Evolutionary conservation across 2,329 filamentous ascomycete genomes (phyloP), one percentile per base, ranked within the genome.

Genomic region (Lizonia empirigonia): DNA sequence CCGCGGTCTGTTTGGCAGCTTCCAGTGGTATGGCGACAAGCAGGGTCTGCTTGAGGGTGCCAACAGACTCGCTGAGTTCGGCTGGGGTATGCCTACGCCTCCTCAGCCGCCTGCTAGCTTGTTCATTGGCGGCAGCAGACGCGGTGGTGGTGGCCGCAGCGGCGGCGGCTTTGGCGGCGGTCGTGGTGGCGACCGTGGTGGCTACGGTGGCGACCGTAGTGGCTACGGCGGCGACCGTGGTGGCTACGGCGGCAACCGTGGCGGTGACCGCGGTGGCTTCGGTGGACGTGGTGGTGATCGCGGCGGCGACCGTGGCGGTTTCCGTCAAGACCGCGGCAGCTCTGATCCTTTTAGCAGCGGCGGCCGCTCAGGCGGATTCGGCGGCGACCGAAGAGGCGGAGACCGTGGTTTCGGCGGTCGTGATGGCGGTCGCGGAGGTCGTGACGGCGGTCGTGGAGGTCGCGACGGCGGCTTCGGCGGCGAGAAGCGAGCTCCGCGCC

Each of bases 1-100:
- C 72, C 70, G 75, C 15, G 81, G 83, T 7, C 69, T 83, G 36
- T 79, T 89, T 34, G 84, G 85, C 44, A 76, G 75, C 34, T 80
- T 74, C 59, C 69, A 74, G 27, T 75, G 78, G 65, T 67, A 74
- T 42, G 27, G 65, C 71, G 63, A 74, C 50, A 77, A 77, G 59
- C 65, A 70, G 7, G 57, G 51, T 7, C 65, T 80, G 8, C 55
- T 82, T n/a, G 65, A 74, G 12, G 68, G 70, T 8, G 69, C 80
- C 22, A 80, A 80, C 55, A 63, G 74, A 39, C 64, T 78, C 15
- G 73, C 77, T 7, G 68, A 74, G 33, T 73, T 77, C 53, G 78
- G 79, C 6, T 82, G 77, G 74, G 76, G 77, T 5, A 71, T 81
- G 64, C 53, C 70, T 4, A 57, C 65, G 19, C 73, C 77, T 12